Base-by-base conservation (phyloP, 2,329 filamentous ascomycete genomes). In the Colletotrichum sp. region DNA sequence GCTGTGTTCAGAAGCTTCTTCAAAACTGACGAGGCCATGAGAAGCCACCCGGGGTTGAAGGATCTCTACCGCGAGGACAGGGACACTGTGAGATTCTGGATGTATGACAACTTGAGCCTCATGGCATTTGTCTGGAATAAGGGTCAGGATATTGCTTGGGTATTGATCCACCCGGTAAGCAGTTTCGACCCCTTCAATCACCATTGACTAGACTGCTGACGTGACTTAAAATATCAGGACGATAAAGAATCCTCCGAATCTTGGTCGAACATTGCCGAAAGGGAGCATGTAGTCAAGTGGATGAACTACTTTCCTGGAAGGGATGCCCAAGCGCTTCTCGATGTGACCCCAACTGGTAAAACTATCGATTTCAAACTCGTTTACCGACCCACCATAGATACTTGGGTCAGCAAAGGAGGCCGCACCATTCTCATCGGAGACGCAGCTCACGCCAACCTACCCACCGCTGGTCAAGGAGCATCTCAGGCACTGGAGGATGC, bases 271-370 rank as follows among this genome's bases (percentile, higher is more conserved):
- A 65, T 65, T 11, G 34, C 63, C 5, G 63, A 65, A 28, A 44
- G 85, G 9, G 86, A 86, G 8, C 89, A 88, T 3, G 87, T 87
- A 1, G 86, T 91, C 73, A 90, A 91, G 80, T 84, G 85, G 44
- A 88, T 88, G 11, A 85, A 86, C 64, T 88, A 90, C 75, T 87
- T 91, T 77, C 88, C 85, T 70, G 91, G 89, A 89, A 89, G 90
- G 8, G 88, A 88, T 68, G 90, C 90, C 34, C 87, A 89, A 78
- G 86, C 63, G 6, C 63, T 65, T 27, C 34, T 65, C 22, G 25
- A 59, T 59, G 55, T 59, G 25, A 59, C 55, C 22, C 55, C 55
- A 28, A 6, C 28, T 28, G 55, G 55, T 28, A 59, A 28, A 16
- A 59, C 25, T 28, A 59, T 59, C 55, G 55, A 59, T 59, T 59